Evolutionary conservation across 2,329 filamentous ascomycete genomes (phyloP).

Genomic region (Fusarium aywerte): DNA sequence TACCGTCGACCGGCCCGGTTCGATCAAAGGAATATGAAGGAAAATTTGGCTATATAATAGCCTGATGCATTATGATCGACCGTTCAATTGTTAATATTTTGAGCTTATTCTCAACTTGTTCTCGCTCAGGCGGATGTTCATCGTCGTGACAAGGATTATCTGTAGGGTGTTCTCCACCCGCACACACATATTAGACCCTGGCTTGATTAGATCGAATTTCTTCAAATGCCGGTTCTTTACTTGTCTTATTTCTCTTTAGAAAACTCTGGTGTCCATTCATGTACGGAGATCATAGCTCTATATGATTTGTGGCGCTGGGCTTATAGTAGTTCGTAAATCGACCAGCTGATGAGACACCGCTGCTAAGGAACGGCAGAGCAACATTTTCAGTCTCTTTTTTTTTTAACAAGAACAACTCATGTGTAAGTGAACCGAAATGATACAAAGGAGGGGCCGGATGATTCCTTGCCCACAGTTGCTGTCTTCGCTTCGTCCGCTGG

Average conservation of each 20-base stretch:
- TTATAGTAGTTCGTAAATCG: slow-evolving; percentile 17
- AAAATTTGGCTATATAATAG: slow-evolving; percentile 6
- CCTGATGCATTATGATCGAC: slow-evolving; percentile 13
- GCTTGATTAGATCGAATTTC: background rate
- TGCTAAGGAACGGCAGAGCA: slow-evolving; percentile 10
- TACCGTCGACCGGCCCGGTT: slow-evolving; percentile 38
- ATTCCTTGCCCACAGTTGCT: slow-evolving; percentile 27
- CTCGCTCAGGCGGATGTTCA: background rate
- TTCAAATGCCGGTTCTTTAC: slow-evolving; percentile 15
- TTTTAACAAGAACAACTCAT: background rate
- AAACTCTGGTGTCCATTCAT: slow-evolving; percentile 25
- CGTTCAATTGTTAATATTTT: slow-evolving; percentile 13
- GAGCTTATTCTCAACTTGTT: slow-evolving; percentile 27
- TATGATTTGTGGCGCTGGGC: slow-evolving; percentile 22
- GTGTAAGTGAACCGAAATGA: background rate
- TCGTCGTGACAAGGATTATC: slow-evolving; percentile 27
- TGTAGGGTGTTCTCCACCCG: slow-evolving; percentile 21
- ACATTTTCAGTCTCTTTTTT: background rate
- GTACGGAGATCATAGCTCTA: background rate
- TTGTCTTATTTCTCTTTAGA: slow-evolving; percentile 25
- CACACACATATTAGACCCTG: slow-evolving; percentile 11
- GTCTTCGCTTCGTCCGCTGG: background rate
- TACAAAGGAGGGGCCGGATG: slow-evolving; percentile 17
- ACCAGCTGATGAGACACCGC: background rate
- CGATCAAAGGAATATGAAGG: slow-evolving; percentile 19